Evolutionary conservation across 129 eudicot genomes (phyloP).

Genomic region (Erigeron canadensis): DNA sequence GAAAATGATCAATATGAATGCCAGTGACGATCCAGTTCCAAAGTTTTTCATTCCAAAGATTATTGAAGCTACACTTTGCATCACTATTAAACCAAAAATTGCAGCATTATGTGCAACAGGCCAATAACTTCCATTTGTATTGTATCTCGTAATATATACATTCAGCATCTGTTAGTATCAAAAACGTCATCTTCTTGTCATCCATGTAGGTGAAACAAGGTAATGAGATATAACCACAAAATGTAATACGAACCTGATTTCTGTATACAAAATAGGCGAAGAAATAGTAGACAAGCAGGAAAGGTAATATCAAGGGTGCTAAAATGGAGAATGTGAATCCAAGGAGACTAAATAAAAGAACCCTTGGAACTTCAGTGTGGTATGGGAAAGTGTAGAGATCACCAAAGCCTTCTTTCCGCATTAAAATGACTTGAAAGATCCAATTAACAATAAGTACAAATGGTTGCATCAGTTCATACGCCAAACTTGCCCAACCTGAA

Average conservation of each 20-base stretch:
- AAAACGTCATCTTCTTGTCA: background rate
- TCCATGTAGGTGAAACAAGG: background rate
- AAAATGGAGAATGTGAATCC: slow-evolving; percentile 68
- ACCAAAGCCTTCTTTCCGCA: slow-evolving; percentile 51
- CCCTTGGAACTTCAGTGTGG: slow-evolving; percentile 89
- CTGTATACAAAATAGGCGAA: slow-evolving; percentile 87
- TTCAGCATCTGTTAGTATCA: slow-evolving; percentile 67
- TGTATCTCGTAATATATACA: slow-evolving; percentile 72
- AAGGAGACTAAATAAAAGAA: slow-evolving; percentile 76
- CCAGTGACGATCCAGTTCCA: slow-evolving; percentile 57
- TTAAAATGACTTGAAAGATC: slow-evolving; percentile 46
- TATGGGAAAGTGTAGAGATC: slow-evolving; percentile 75
- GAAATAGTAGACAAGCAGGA: slow-evolving; percentile 77
- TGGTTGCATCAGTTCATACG: slow-evolving; percentile 79
- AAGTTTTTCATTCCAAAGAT: slow-evolving; percentile 64
- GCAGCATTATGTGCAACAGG: slow-evolving; percentile 70
- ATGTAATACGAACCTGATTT: slow-evolving; percentile 56
- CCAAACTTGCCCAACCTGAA: slow-evolving; percentile 94
- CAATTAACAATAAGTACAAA: slow-evolving; percentile 63
- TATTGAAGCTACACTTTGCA: slow-evolving; percentile 75
- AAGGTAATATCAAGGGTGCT: slow-evolving; percentile 87
- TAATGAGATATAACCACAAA: background rate
- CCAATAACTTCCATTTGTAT: slow-evolving; percentile 87
- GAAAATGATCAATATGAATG: slow-evolving; percentile 51
- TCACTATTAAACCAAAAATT: slow-evolving; percentile 73